Conservation (phyloP, 2,329 filamentous ascomycete genomes). For the Fulvia fulva region DNA sequence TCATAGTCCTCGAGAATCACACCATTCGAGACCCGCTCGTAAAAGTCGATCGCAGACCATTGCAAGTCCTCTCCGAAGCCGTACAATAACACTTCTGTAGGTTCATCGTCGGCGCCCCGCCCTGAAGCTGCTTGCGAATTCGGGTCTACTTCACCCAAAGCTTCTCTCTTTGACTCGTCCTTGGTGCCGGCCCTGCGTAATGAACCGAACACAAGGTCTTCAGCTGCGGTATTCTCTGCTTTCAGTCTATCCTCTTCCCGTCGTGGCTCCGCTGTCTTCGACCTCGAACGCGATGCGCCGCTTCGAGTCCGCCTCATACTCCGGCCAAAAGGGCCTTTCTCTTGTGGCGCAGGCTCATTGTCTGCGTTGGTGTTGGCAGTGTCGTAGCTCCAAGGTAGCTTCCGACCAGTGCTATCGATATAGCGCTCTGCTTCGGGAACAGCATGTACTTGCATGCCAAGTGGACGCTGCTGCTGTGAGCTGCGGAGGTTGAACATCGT, state of each 20-base stretch:
- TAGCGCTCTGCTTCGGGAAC: constrained; percentile 61
- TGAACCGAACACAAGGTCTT: constrained; percentile 46
- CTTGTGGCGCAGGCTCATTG: constrained; percentile 45
- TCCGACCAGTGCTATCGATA: constrained; percentile 55
- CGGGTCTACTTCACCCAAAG: constrained; percentile 24
- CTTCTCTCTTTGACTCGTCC: constrained; percentile 23
- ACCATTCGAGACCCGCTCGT: constrained; percentile 75
- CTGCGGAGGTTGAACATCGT: constrained; percentile 9
- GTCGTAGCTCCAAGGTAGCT: constrained; percentile 61
- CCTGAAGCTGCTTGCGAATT: constrained; percentile 22
- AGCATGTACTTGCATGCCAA: constrained; percentile 61
- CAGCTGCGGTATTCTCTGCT: constrained; percentile 42
- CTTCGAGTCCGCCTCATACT: constrained; percentile 43
- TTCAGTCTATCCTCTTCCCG: constrained; percentile 54
- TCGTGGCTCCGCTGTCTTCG: constrained; percentile 55
- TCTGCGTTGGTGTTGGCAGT: constrained; percentile 7
- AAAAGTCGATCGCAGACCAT: constrained; percentile 86
- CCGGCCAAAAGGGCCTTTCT: constrained; percentile 59
- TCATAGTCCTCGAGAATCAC: constrained; percentile 91
- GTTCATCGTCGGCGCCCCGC: constrained; percentile 37
- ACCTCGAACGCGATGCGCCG: constrained; percentile 17
- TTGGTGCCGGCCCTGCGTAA: constrained; percentile 28
- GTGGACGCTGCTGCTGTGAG: constrained; percentile 7
- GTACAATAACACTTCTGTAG: constrained; percentile 78
- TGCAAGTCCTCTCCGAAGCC: constrained; percentile 67